Evolutionary conservation across 1,284 basidiomycete genomes (phyloP).

Genomic region (Cystobasidiaceae sp.): DNA sequence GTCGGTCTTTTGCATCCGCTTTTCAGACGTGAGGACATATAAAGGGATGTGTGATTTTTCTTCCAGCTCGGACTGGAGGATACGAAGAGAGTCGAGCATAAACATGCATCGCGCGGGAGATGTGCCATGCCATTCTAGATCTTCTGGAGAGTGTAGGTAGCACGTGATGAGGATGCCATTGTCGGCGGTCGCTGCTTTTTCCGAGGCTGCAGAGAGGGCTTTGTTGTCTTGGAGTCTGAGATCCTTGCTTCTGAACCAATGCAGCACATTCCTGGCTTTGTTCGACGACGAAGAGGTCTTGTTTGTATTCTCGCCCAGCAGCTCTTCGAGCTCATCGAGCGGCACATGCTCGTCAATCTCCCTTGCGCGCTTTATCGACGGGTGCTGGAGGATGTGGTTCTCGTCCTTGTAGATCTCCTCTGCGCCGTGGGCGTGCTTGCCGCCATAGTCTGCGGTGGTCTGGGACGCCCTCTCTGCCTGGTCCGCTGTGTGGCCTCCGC

Average conservation of each 20-base stretch:
- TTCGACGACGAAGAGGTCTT: not conserved
- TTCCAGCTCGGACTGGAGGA: conserved; percentile 55
- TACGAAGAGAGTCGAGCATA: conserved; percentile 65
- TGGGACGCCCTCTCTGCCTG: too few relatives aligned
- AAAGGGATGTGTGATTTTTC: conserved; percentile 67
- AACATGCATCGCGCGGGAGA: conserved; percentile 76
- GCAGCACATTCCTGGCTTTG: conserved; percentile 11
- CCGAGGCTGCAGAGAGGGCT: not conserved
- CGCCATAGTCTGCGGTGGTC: not conserved
- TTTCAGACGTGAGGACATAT: conserved; percentile 55
- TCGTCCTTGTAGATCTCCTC: conserved; percentile 3
- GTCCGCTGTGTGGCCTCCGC: too few relatives aligned
- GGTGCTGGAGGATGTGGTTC: conserved; percentile 1
- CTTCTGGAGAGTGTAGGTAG: conserved; percentile 73
- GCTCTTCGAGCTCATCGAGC: conserved; percentile 5
- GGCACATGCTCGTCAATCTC: conserved; percentile 13
- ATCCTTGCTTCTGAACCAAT: conserved; percentile 20
- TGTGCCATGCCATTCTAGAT: conserved; percentile 76
- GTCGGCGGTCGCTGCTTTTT: not conserved
- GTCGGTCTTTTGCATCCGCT: conserved; percentile 52
- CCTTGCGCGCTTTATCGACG: conserved; percentile 1
- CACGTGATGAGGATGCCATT: conserved; percentile 57
- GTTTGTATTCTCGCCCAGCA: not conserved
- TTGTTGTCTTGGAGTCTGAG: conserved; percentile 9
- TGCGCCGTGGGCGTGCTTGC: not conserved